These are phyloP conservation scores for Penicillium taxi DNA, from an alignment of 495 filamentous ascomycete genomes.

Conservation along the genomic window DNA sequence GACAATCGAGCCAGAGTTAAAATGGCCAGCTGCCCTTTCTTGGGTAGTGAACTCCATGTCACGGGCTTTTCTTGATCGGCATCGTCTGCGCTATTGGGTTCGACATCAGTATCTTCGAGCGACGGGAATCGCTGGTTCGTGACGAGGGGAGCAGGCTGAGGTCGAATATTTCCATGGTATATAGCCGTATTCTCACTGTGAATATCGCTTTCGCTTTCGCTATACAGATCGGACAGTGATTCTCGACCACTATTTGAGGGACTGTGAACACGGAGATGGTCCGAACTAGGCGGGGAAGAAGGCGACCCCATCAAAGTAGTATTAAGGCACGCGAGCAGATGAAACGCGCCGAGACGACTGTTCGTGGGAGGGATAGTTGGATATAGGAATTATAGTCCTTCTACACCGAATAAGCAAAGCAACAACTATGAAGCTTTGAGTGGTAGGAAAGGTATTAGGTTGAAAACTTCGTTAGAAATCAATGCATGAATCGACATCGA, in stretches of 20 bases:
- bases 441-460: no score
- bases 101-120: slow-evolving; percentile 9
- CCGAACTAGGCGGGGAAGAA: slow-evolving; percentile 2
- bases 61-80: slow-evolving; percentile 37
- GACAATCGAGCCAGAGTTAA: slow-evolving; percentile 67
- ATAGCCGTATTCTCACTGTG: slow-evolving; percentile 14
- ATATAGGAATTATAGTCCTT: background rate
- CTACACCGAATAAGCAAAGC: background rate
- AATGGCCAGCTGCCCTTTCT: slow-evolving; percentile 66
- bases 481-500: slow-evolving; percentile 9
- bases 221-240: background rate
- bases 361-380: background rate
- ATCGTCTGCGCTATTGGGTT: background rate
- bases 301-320: slow-evolving; percentile 12
- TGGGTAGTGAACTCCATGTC: slow-evolving; percentile 62
- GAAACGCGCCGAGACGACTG: background rate
- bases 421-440: background rate
- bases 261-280: slow-evolving; percentile 2
- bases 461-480: slow-evolving; percentile 7
- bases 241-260: background rate
- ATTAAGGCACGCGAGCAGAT: slow-evolving; percentile 9
- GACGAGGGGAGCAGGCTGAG: slow-evolving; percentile 8
- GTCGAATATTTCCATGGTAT: slow-evolving; percentile 2
- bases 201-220: slow-evolving; percentile 15
- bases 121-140: slow-evolving; percentile 14